Conservation (phyloP, 495 filamentous ascomycete genomes). For the Pyrenopolyporus hunteri region DNA sequence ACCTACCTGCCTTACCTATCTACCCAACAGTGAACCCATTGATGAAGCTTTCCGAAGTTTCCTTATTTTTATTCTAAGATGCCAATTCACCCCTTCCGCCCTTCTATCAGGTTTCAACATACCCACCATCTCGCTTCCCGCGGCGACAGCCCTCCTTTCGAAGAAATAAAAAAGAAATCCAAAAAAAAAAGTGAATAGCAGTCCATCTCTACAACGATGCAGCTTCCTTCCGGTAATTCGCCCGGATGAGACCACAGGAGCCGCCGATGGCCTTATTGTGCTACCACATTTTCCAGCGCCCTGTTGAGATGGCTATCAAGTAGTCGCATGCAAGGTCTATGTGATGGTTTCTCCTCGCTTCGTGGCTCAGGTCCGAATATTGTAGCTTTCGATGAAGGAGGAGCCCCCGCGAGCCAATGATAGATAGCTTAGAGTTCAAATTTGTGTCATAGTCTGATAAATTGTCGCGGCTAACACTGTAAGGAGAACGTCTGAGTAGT, state of each 20-base stretch:
- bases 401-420: constrained; percentile 18
- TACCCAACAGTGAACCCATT: background rate
- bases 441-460: constrained; percentile 20
- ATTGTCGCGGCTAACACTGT: background rate
- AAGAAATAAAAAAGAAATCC: too few relatives aligned
- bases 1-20: too few relatives aligned
- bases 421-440: background rate
- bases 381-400: background rate
- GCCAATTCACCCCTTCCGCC: constrained; percentile 3
- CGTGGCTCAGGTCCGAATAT: constrained; percentile 9
- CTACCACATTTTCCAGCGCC: constrained; percentile 23
- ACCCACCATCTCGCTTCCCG: constrained; percentile 29
- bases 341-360: constrained; percentile 14
- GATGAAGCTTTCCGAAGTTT: background rate
- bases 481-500: background rate
- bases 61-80: background rate
- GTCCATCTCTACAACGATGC: constrained; percentile 17
- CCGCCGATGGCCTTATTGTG: constrained; percentile 1
- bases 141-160: constrained; percentile 17
- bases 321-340: constrained; percentile 10
- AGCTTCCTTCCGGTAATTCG: constrained; percentile 20
- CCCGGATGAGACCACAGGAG: constrained; percentile 16
- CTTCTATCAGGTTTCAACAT: constrained; percentile 12
- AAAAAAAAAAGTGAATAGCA: too few relatives aligned
- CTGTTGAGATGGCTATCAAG: constrained; percentile 8